Evolutionary conservation across 192 early-diverging fungal genomes (phyloP).

Genomic region (Umbelopsis vinacea): DNA sequence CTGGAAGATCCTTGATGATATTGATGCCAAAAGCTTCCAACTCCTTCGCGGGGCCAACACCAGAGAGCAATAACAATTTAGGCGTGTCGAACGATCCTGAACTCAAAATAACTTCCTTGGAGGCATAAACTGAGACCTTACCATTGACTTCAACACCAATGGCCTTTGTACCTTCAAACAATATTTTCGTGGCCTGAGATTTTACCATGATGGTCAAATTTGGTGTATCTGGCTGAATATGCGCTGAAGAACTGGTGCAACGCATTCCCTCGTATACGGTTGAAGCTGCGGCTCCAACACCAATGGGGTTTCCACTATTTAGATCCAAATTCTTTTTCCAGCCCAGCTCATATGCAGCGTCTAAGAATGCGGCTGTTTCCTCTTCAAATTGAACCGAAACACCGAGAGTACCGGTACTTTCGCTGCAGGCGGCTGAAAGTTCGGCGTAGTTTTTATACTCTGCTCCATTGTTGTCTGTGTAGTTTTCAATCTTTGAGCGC

Average conservation of each 20-base stretch:
- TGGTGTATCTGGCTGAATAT: neutral
- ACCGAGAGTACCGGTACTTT: neutral
- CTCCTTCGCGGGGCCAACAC: conserved; percentile 39
- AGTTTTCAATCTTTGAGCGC: neutral
- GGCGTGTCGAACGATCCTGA: conserved; percentile 42
- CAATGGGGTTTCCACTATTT: neutral
- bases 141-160: conserved; percentile 5
- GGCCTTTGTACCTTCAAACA: neutral
- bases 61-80: conserved; percentile 39
- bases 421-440: neutral
- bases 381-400: neutral
- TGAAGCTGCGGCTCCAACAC: neutral
- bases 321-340: neutral
- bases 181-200: neutral
- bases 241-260: neutral
- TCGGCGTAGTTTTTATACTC: neutral
- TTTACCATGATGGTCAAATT: neutral
- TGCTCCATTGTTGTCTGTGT: neutral
- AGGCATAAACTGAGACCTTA: conserved; percentile 16
- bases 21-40: conserved; percentile 25
- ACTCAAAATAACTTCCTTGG: conserved; percentile 42
- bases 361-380: neutral
- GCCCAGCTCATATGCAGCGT: neutral
- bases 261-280: neutral
- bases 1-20: conserved; percentile 27